phyloP scores from a whole-genome alignment of 176 grass and related monocot genomes.

The Eleusine coracana region DNA sequence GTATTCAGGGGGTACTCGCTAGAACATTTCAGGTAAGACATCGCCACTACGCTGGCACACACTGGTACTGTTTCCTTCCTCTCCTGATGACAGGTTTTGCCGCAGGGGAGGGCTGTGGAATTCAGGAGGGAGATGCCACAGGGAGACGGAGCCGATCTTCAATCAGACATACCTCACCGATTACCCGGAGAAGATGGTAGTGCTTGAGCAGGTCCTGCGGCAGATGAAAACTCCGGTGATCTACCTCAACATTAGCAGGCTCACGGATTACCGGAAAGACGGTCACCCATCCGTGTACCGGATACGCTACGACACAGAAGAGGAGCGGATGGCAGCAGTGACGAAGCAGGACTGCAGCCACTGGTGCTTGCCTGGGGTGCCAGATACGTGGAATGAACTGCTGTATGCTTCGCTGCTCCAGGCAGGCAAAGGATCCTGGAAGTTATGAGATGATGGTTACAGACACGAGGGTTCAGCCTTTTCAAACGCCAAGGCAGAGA shows the following conservation, averaged over 20 bases:
- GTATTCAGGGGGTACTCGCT: conserved; percentile 87
- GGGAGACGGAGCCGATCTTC: conserved; percentile 82
- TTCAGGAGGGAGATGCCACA: conserved; percentile 77
- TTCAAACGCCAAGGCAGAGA: not conserved
- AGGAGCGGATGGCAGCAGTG: conserved; percentile 61
- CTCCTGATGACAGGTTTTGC: conserved; percentile 3
- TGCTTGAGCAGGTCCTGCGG: conserved; percentile 63
- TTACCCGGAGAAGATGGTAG: conserved; percentile 81
- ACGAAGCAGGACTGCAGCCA: conserved; percentile 92
- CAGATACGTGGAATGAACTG: conserved; percentile 90
- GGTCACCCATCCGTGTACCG: conserved; percentile 82
- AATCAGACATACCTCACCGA: conserved; percentile 64
- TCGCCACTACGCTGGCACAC: not conserved
- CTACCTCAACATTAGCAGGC: conserved; percentile 83
- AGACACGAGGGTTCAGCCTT: not conserved
- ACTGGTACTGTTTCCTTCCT: not conserved
- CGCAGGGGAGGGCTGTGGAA: conserved; percentile 91
- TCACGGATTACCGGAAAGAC: conserved; percentile 92
- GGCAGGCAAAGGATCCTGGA: conserved; percentile 74
- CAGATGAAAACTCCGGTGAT: conserved; percentile 78
- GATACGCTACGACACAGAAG: conserved; percentile 48
- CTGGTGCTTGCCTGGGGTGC: conserved; percentile 92
- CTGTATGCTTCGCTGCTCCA: conserved; percentile 75
- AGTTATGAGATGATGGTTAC: conserved; percentile 35
- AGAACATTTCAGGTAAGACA: conserved; percentile 74